phyloP scores from a whole-genome alignment of 352 stramenopile species.

The Phytophthora meadii region DNA sequence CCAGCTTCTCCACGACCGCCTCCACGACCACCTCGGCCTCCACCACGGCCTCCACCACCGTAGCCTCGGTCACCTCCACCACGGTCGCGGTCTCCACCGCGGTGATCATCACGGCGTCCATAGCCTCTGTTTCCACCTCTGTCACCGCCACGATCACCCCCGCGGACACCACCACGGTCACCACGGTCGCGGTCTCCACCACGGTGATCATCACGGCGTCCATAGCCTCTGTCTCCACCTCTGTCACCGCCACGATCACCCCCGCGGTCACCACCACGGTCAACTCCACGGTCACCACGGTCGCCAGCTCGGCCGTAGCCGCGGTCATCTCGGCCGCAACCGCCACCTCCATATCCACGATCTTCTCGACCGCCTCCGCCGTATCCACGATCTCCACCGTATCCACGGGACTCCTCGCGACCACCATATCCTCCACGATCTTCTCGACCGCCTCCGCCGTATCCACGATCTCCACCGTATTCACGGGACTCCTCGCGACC shows the following conservation, averaged over 20 bases:
- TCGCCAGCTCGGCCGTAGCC: conserved; percentile 19
- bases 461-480: conserved; percentile 18
- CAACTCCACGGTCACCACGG: too few relatives aligned
- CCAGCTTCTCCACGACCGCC: conserved; percentile 46
- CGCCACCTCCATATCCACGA: conserved; percentile 16
- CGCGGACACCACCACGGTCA: too few relatives aligned
- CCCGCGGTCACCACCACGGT: not conserved
- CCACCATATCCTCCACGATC: conserved; percentile 25
- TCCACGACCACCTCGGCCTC: conserved; percentile 39
- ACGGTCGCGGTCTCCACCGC: conserved; percentile 35
- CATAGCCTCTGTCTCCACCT: conserved; percentile 22
- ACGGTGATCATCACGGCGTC: conserved; percentile 39
- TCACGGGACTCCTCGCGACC: not conserved
- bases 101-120: conserved; percentile 38
- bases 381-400: conserved; percentile 19
- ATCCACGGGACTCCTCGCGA: not conserved
- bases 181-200: conserved; percentile 23
- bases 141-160: conserved; percentile 27
- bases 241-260: conserved; percentile 24
- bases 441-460: conserved; percentile 11
- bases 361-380: conserved; percentile 11
- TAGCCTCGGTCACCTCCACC: conserved; percentile 27
- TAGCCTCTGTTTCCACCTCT: conserved; percentile 18
- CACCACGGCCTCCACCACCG: conserved; percentile 31
- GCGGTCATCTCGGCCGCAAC: too few relatives aligned